Percentiles rank a stretch among this genome's conserved stretches.
phyloP scores from a whole-genome alignment of 768 basidiomycete species.

The Suillus plorans region DNA sequence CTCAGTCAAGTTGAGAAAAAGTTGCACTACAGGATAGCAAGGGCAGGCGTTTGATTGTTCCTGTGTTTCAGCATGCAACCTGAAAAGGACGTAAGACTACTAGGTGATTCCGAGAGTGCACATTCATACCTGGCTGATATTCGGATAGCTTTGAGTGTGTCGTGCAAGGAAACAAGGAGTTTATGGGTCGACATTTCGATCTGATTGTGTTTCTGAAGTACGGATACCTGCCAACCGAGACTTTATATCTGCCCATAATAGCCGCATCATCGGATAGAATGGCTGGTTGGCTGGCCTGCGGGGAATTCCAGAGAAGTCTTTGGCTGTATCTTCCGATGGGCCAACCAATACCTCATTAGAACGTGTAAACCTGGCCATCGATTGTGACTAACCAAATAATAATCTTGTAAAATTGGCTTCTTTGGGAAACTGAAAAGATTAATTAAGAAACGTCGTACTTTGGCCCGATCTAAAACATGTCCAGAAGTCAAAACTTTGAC shows the following conservation, averaged over 20 bases:
- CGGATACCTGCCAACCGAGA: background rate
- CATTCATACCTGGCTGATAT: background rate
- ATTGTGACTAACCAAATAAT: background rate
- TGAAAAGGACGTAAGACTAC: background rate
- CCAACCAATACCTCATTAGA: background rate
- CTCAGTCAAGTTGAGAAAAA: background rate
- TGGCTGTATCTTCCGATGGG: background rate
- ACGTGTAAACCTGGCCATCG: slow-evolving; percentile 2
- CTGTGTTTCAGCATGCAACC: background rate
- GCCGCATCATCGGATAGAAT: background rate
- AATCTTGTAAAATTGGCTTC: background rate
- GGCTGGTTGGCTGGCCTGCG: background rate
- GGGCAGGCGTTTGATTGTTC: background rate
- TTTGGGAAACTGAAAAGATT: background rate
- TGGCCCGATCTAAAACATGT: background rate
- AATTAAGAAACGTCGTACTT: too few species aligned
- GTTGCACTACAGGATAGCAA: background rate
- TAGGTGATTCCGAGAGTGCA: background rate
- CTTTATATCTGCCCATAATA: background rate
- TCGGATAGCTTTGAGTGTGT: background rate
- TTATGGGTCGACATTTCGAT: background rate
- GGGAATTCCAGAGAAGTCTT: background rate
- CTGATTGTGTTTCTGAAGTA: background rate
- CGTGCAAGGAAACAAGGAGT: background rate
- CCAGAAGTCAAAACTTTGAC: background rate